Conservation (phyloP, 1,139 yeast genomes). For the Scheffersomyces lignicola region DNA sequence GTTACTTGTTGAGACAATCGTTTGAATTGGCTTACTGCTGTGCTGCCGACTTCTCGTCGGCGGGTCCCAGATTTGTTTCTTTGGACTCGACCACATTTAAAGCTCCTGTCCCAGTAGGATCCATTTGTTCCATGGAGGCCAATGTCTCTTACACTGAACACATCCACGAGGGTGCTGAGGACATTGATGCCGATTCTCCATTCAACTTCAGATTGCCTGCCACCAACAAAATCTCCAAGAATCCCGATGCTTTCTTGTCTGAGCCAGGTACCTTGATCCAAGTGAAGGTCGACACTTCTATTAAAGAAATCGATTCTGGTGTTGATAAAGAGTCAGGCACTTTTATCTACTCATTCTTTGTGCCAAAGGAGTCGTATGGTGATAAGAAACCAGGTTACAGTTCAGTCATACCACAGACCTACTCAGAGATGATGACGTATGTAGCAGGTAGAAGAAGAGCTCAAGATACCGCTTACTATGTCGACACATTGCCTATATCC, state of each 20-base stretch:
- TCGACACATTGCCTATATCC: constrained; percentile 38
- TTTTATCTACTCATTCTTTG: constrained; percentile 85
- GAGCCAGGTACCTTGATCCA: constrained; percentile 88
- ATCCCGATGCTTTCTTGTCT: constrained; percentile 60
- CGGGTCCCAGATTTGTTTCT: constrained; percentile 85
- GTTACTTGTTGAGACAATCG: constrained; percentile 85
- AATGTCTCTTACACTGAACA: constrained; percentile 83
- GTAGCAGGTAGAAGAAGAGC: constrained; percentile 91
- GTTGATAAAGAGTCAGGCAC: constrained; percentile 75
- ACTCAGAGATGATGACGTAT: constrained; percentile 89
- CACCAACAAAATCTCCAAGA: constrained; percentile 53
- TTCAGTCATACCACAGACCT: constrained; percentile 82
- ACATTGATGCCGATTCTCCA: constrained; percentile 36
- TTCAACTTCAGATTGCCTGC: constrained; percentile 55
- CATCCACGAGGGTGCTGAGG: constrained; percentile 43
- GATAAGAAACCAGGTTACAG: constrained; percentile 49
- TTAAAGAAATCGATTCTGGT: constrained; percentile 63
- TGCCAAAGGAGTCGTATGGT: constrained; percentile 48
- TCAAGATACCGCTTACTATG: constrained; percentile 72
- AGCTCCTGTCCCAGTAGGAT: constrained; percentile 94
- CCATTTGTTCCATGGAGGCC: constrained; percentile 79
- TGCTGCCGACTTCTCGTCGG: constrained; percentile 82
- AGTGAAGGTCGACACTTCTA: constrained; percentile 82
- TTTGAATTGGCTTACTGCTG: constrained; percentile 92
- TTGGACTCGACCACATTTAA: constrained; percentile 88